Base-by-base conservation (phyloP, 2,329 filamentous ascomycete genomes). In the Ophiostoma perfectum region DNA sequence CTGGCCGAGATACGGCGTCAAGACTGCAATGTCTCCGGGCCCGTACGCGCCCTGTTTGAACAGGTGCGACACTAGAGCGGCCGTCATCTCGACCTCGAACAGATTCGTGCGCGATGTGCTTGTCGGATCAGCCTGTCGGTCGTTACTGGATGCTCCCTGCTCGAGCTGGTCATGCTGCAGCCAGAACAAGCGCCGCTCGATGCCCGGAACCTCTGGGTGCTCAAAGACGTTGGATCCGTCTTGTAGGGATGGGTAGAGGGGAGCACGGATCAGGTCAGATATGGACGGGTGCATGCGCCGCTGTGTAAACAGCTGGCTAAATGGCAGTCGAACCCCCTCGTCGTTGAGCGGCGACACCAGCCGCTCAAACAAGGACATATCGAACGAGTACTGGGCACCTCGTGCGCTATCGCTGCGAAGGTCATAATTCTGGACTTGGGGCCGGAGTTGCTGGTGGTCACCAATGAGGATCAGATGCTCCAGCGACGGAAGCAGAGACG, bases 1-100 rank as follows among this genome's bases (percentile, higher is more conserved):
- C 70, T 90, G 87, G 0, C 85, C 86, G 0, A 82, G 75, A 69
- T 90, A 90, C 0, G 87, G 87, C 0, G 90, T 92, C 5, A 93
- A 74, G 0, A 94, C 85, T 0, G 89, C 88, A 69, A 93, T 90
- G 1, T 92, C 87, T 0, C 79, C 80, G 0, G 78, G 76, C 0
- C 75, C 75, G 74, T 93, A 92, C 0, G 72, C 74, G 0, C 89
- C 89, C 73, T 93, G 90, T 0, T 82, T 80, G 5, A 89, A 78
- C 0, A 93, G 76, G 73, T 93, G 89, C 0, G 81, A 81, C 0
- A 92, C 86, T 0, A 93, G 76, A 0, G 84, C 82, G 6, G 81
- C 78, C 0, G 84, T 83, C 86, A 93, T 88, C 0, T 86, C 79
- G 0, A 89, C 80, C 73, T 93, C 90, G 74, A 80, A 88, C 0